These are phyloP conservation scores for Aspergillus conjunctus DNA, from an alignment of 495 filamentous ascomycete genomes.

Conservation along the genomic window DNA sequence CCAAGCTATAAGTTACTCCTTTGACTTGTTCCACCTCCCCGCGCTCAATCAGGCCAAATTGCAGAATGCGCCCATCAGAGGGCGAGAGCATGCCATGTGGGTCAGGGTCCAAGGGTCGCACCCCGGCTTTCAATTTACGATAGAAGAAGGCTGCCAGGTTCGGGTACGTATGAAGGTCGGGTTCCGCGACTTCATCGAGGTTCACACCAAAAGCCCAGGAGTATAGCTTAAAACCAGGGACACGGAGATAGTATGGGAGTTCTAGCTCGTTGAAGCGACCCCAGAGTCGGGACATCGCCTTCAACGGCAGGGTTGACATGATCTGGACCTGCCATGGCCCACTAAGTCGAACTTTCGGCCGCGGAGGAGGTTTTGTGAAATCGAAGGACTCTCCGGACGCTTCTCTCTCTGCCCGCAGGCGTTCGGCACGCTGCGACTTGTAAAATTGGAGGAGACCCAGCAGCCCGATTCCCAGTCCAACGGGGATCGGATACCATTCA, in stretches of 20 bases:
- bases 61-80: constrained; percentile 85
- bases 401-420: constrained; percentile 45
- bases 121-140: constrained; percentile 85
- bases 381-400: constrained; percentile 52
- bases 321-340: constrained; percentile 96
- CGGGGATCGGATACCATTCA: constrained; percentile 95
- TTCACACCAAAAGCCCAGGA: constrained; percentile 92
- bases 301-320: constrained; percentile 93
- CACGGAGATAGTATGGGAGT: constrained; percentile 85
- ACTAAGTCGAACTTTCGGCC: constrained; percentile 73
- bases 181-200: constrained; percentile 81
- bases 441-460: constrained; percentile 85
- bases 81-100: constrained; percentile 79
- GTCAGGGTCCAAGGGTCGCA: constrained; percentile 82
- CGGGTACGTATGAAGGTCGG: constrained; percentile 83
- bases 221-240: constrained; percentile 95
- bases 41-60: constrained; percentile 87
- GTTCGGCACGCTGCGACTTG: constrained; percentile 63
- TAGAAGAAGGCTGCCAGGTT: constrained; percentile 99
- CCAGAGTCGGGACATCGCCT: constrained; percentile 91
- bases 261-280: constrained; percentile 91
- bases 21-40: constrained; percentile 99
- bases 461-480: constrained; percentile 84
- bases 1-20: constrained; percentile 95
- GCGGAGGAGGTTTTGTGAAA: constrained; percentile 58